Evolutionary conservation across 1,284 basidiomycete genomes (phyloP).

Genomic region (Peniophora sp.): DNA sequence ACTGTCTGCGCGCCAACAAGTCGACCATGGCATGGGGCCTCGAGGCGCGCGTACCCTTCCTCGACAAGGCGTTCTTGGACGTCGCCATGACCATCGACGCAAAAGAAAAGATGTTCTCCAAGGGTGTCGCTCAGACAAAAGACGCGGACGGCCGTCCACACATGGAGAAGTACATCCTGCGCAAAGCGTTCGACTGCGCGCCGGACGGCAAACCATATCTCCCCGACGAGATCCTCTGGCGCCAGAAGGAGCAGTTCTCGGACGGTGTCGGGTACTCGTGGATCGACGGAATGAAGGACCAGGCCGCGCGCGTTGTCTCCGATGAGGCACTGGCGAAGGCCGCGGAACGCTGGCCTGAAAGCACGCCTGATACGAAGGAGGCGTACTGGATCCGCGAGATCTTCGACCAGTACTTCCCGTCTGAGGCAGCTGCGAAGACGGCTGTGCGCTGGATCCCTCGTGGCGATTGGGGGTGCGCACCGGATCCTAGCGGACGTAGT

Average conservation of each 20-base stretch:
- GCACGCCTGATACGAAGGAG: slow-evolving; percentile 95
- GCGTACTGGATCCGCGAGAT: slow-evolving; percentile 93
- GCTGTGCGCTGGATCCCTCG: slow-evolving; percentile 91
- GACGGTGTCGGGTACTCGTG: slow-evolving; percentile 99
- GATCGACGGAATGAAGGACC: slow-evolving; percentile 98
- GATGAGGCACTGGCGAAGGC: slow-evolving; percentile 80
- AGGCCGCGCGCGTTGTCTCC: slow-evolving; percentile 69
- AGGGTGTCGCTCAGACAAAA: slow-evolving; percentile 66
- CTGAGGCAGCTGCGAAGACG: slow-evolving; percentile 82
- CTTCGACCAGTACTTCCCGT: slow-evolving; percentile 88
- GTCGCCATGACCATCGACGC: slow-evolving; percentile 90
- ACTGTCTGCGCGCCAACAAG: slow-evolving; percentile 98
- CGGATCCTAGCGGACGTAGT: slow-evolving; percentile 92
- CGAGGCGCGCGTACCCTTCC: slow-evolving; percentile 97
- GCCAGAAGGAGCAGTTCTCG: slow-evolving; percentile 99
- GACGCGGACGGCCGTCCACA: slow-evolving; percentile 83
- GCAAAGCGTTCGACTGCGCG: slow-evolving; percentile 93
- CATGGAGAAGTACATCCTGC: slow-evolving; percentile 99
- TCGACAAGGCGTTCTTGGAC: slow-evolving; percentile 95
- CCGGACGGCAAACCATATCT: slow-evolving; percentile 92
- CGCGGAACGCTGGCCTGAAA: slow-evolving; percentile 70
- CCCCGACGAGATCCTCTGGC: slow-evolving; percentile 92
- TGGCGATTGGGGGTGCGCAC: slow-evolving; percentile 92
- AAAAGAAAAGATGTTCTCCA: slow-evolving; percentile 86
- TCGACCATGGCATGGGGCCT: slow-evolving; percentile 99